These are phyloP conservation scores for Syzygium malaccense DNA, from an alignment of 441 rosid genomes.

Conservation along the genomic window DNA sequence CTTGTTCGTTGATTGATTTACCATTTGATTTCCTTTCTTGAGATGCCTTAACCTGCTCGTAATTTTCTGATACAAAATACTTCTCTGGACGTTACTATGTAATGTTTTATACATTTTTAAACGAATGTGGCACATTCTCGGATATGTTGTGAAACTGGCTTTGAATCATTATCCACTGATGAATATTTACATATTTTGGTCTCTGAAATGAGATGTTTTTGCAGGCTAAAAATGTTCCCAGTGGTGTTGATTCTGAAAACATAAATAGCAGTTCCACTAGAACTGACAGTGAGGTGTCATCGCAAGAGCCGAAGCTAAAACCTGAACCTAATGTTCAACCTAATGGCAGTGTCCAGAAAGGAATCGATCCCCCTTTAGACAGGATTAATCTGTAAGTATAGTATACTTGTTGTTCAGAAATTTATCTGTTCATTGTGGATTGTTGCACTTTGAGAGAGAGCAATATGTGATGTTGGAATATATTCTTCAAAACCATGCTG, in stretches of 20 bases:
- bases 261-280: not conserved
- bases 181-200: not conserved
- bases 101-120: not conserved
- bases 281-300: constrained; percentile 4
- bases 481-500: not conserved
- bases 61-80: not conserved
- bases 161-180: not conserved
- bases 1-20: not conserved
- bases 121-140: not conserved
- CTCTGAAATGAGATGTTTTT: not conserved
- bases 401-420: not conserved
- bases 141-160: not conserved
- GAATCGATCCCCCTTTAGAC: constrained; percentile 42
- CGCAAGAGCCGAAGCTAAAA: constrained; percentile 8
- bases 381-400: constrained; percentile 66
- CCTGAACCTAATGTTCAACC: constrained; percentile 23
- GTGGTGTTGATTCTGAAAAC: constrained; percentile 13
- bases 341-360: constrained; percentile 20
- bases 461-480: not conserved
- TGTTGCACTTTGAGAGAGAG: not conserved
- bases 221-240: constrained; percentile 32
- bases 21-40: not conserved
- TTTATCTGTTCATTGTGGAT: not conserved
- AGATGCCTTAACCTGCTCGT: not conserved
- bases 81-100: not conserved